Evolutionary conservation across 352 stramenopile genomes (phyloP).

Genomic region (Globisporangium ultimum): DNA sequence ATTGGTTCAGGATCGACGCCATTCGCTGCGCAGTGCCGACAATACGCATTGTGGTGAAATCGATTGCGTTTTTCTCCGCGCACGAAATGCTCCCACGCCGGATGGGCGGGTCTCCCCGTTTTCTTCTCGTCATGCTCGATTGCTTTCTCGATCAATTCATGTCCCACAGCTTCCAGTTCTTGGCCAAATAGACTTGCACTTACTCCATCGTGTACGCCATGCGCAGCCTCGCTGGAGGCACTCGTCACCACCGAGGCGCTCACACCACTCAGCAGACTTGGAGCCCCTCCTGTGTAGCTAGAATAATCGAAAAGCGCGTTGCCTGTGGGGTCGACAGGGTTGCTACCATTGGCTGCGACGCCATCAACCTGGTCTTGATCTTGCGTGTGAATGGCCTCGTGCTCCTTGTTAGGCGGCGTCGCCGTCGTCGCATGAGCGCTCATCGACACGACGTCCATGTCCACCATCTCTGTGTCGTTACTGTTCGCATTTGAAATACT

Average conservation of each 20-base stretch:
- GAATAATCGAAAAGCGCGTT: conserved; percentile 40
- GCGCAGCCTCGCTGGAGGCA: neutral
- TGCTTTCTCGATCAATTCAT: conserved; percentile 6
- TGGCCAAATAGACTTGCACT: conserved; percentile 13
- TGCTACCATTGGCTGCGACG: neutral
- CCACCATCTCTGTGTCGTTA: neutral
- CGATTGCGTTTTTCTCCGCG: conserved; percentile 78
- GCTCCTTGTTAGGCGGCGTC: neutral
- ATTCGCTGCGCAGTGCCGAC: conserved; percentile 60
- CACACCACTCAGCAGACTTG: conserved; percentile 26
- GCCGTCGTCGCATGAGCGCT: conserved; percentile 7
- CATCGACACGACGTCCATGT: neutral
- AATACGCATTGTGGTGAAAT: conserved; percentile 83
- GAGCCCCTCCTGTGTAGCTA: conserved; percentile 42
- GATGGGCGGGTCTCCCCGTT: conserved; percentile 65
- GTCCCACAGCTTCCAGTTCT: conserved; percentile 14
- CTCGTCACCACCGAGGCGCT: neutral
- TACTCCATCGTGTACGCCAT: neutral
- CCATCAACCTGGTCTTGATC: neutral
- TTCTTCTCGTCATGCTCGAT: conserved; percentile 59
- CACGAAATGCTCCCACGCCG: conserved; percentile 74
- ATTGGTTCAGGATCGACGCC: conserved; percentile 41
- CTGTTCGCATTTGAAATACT: neutral
- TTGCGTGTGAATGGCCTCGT: conserved; percentile 3
- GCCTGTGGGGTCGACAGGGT: conserved; percentile 9